phyloP scores from a whole-genome alignment of 495 filamentous ascomycete species.

The Penicillium soppii region DNA sequence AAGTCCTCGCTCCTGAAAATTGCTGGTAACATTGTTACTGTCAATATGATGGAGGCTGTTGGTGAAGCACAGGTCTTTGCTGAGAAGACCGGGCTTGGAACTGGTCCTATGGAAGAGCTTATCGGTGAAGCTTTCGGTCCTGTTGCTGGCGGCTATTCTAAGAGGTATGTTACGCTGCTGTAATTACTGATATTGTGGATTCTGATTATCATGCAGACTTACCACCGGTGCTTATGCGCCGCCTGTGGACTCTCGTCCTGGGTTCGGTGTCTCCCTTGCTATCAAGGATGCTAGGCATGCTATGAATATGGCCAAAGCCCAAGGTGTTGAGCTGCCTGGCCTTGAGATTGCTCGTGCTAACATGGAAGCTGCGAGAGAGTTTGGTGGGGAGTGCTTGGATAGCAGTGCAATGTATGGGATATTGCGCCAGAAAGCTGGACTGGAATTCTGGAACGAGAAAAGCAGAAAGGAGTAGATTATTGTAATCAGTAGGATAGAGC shows the following conservation, averaged over 20 bases:
- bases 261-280: conserved; percentile 44
- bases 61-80: conserved; percentile 56
- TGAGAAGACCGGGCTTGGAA: conserved; percentile 54
- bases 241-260: conserved; percentile 38
- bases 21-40: conserved; percentile 48
- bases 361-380: conserved; percentile 42
- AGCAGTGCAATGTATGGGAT: conserved; percentile 47
- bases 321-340: conserved; percentile 38
- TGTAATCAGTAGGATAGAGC: not conserved
- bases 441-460: conserved; percentile 49
- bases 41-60: conserved; percentile 51
- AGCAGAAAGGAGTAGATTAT: conserved; percentile 30
- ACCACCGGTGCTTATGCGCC: conserved; percentile 48
- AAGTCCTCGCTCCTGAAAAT: conserved; percentile 48
- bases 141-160: conserved; percentile 49
- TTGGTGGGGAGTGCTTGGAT: conserved; percentile 43
- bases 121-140: conserved; percentile 53
- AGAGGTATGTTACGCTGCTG: conserved; percentile 28
- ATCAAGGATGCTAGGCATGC: conserved; percentile 50
- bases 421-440: conserved; percentile 41
- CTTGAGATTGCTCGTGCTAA: conserved; percentile 37
- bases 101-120: conserved; percentile 47
- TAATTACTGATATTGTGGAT: not conserved
- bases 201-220: conserved; percentile 23
- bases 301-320: conserved; percentile 34